These are phyloP conservation scores for Beauveria bassiana DNA, from an alignment of 2,329 filamentous ascomycete genomes.

Conservation along the genomic window DNA sequence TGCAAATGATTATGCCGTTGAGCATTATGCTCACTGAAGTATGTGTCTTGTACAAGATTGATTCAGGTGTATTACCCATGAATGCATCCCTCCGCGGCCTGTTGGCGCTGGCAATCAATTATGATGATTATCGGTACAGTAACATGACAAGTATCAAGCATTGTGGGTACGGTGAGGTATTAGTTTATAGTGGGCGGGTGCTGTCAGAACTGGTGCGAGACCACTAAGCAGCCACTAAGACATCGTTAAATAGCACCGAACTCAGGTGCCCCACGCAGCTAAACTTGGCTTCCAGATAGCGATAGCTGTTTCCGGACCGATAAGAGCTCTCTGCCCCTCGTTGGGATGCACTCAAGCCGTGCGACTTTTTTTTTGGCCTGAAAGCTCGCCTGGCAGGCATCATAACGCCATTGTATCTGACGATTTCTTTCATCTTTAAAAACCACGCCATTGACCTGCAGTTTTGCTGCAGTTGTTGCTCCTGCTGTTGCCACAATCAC, in stretches of 20 bases:
- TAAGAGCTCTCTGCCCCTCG: conserved; percentile 9
- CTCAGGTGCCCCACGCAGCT: background rate
- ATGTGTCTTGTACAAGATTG: too few relatives aligned
- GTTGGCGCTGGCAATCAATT: too few relatives aligned
- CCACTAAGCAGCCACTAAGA: conserved; percentile 1
- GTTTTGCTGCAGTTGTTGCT: background rate
- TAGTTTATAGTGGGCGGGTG: conserved; percentile 1
- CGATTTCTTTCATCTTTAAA: background rate
- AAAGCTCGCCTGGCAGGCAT: background rate
- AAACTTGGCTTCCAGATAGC: background rate
- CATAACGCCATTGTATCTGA: background rate
- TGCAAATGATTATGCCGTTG: background rate
- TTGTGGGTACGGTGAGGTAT: conserved; percentile 7
- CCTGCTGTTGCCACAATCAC: background rate
- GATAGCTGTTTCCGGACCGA: conserved; percentile 9
- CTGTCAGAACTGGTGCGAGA: background rate
- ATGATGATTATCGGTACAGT: too few relatives aligned
- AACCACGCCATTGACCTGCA: background rate
- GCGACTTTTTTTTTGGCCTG: background rate
- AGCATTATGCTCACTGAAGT: background rate
- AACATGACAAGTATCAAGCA: background rate
- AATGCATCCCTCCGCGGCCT: too few relatives aligned
- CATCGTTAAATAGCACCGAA: background rate
- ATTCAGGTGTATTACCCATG: too few relatives aligned
- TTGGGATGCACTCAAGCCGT: background rate